Evolutionary conservation across 306 rosid genomes (phyloP).

Genomic region (Casuarina equisetifolia): DNA sequence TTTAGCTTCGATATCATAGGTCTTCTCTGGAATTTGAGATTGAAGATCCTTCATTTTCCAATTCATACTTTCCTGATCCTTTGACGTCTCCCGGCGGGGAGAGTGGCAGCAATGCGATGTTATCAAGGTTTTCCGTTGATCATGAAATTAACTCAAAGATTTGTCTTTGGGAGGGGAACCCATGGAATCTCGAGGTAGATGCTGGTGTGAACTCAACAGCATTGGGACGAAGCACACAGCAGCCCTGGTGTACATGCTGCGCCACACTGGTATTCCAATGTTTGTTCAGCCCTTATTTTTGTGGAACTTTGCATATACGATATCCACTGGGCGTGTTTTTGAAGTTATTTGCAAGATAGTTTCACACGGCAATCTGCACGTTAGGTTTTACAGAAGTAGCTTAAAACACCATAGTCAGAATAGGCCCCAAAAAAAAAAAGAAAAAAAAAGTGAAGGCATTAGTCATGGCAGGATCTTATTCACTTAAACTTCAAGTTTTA

Average conservation of each 20-base stretch:
- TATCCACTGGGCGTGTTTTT: constrained; percentile 14
- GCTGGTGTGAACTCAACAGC: constrained; percentile 94
- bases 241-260: constrained; percentile 94
- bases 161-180: constrained; percentile 93
- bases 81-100: constrained; percentile 56
- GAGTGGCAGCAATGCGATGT: constrained; percentile 42
- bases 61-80: constrained; percentile 75
- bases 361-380: not conserved
- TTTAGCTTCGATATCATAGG: constrained; percentile 76
- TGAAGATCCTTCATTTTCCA: constrained; percentile 66
- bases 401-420: constrained; percentile 7
- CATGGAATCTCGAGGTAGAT: constrained; percentile 99
- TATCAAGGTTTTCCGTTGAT: constrained; percentile 80
- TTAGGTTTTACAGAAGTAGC: not conserved
- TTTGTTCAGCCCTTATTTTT: constrained; percentile 23
- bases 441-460: too few relatives aligned
- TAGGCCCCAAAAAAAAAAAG: too few relatives aligned
- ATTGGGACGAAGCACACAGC: constrained; percentile 95
- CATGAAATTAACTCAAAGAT: constrained; percentile 79
- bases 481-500: too few relatives aligned
- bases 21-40: constrained; percentile 50
- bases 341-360: not conserved
- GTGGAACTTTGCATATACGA: constrained; percentile 3
- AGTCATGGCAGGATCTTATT: too few relatives aligned
- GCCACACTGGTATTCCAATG: constrained; percentile 63